Evolutionary conservation across 23 red algal species (phyloP).

Genomic region (Gracilaria gracilis): DNA sequence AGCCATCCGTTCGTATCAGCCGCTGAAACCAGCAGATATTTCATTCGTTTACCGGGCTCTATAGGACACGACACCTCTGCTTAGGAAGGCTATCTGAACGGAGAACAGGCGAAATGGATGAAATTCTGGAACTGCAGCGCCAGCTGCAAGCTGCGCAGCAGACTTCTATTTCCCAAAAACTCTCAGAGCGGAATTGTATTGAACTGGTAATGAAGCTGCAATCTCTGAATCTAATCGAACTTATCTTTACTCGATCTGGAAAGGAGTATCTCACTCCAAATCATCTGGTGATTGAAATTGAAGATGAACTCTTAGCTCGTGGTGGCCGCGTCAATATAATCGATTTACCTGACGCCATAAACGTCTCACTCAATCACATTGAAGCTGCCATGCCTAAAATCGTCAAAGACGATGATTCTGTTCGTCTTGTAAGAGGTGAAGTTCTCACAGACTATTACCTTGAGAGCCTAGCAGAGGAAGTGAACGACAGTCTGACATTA

Average conservation of each 20-base stretch:
- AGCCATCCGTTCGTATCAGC: neutral
- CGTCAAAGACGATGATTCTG: constrained; percentile 36
- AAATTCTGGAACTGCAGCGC: constrained; percentile 69
- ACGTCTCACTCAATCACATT: constrained; percentile 64
- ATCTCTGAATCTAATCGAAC: constrained; percentile 56
- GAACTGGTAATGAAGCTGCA: constrained; percentile 83
- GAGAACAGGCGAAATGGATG: constrained; percentile 44
- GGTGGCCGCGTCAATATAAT: constrained; percentile 77
- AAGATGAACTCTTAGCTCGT: constrained; percentile 65
- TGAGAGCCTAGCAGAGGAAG: constrained; percentile 51
- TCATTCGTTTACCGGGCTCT: neutral
- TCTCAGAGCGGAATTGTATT: constrained; percentile 78
- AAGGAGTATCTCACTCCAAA: constrained; percentile 73
- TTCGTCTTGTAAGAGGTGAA: constrained; percentile 60
- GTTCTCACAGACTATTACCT: constrained; percentile 71
- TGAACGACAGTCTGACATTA: constrained; percentile 44
- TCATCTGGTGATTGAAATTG: constrained; percentile 58
- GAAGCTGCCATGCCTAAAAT: constrained; percentile 50
- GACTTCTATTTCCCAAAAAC: constrained; percentile 32
- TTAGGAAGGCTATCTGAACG: neutral
- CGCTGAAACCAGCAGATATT: neutral
- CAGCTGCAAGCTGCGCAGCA: constrained; percentile 68
- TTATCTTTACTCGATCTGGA: constrained; percentile 74
- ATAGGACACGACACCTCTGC: neutral
- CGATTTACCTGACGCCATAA: constrained; percentile 66